Percentiles rank a stretch among this genome's conserved stretches.
These are phyloP conservation scores for Phlegmacium glaucopus DNA, from an alignment of 768 basidiomycete genomes.

Conservation along the genomic window DNA sequence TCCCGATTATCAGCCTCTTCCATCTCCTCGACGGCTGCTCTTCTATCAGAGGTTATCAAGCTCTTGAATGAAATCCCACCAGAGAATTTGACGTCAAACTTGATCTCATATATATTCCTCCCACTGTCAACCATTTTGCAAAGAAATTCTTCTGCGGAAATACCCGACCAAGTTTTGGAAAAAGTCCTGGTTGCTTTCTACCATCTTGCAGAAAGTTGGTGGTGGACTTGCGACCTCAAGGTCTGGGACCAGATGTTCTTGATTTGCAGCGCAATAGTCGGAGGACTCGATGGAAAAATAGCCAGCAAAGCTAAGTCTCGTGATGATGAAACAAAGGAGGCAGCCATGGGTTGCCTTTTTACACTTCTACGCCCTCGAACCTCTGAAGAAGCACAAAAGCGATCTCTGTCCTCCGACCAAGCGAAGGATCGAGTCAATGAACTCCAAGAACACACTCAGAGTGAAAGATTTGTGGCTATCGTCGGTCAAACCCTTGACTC, in stretches of 20 bases:
- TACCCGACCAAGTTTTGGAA: conserved; percentile 82
- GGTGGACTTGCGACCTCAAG: conserved; percentile 73
- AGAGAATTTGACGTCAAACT: conserved; percentile 45
- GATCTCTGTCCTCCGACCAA: conserved; percentile 15
- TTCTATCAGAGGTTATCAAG: conserved; percentile 52
- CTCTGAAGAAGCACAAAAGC: conserved; percentile 32
- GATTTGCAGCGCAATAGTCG: conserved; percentile 63
- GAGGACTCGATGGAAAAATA: conserved; percentile 59
- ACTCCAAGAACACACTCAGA: conserved; percentile 43
- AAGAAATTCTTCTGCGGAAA: conserved; percentile 61
- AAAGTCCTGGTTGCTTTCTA: conserved; percentile 58
- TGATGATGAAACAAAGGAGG: conserved; percentile 80
- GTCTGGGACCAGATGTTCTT: conserved; percentile 88
- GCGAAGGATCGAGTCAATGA: conserved; percentile 28
- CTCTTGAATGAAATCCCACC: conserved; percentile 42
- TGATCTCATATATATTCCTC: conserved; percentile 84
- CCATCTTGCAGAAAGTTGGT: conserved; percentile 69
- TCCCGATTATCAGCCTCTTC: conserved; percentile 59
- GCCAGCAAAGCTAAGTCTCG: conserved; percentile 55
- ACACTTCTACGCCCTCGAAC: conserved; percentile 56
- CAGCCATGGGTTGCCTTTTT: conserved; percentile 65
- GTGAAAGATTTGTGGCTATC: conserved; percentile 62
- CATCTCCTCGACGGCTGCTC: conserved; percentile 41
- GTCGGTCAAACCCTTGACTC: conserved; percentile 81
- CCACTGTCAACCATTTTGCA: conserved; percentile 84